phyloP scores from a whole-genome alignment of 179 eudicot genomes.

The Spergularia azorica region DNA sequence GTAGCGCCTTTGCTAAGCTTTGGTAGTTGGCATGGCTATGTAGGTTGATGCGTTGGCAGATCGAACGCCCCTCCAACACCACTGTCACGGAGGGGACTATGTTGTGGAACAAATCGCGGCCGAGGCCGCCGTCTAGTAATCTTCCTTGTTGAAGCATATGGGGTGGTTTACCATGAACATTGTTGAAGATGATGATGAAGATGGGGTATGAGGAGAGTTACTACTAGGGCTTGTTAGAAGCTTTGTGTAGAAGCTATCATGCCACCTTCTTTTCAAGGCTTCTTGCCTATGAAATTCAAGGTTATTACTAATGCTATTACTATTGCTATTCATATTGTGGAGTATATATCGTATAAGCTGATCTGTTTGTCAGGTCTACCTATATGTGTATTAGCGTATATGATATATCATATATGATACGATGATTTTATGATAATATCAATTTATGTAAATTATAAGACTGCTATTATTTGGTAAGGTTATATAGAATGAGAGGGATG shows the following conservation, averaged over 20 bases:
- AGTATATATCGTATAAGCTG: not conserved
- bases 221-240: conserved; percentile 18
- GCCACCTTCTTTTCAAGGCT: conserved; percentile 37
- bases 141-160: conserved; percentile 21
- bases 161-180: conserved; percentile 24
- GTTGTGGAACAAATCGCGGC: conserved; percentile 33
- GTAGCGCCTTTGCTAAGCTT: conserved; percentile 64
- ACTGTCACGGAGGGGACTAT: conserved; percentile 73
- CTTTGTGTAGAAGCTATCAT: conserved; percentile 37
- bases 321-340: conserved; percentile 19
- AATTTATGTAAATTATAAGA: not conserved
- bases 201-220: not conserved
- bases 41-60: conserved; percentile 74
- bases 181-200: conserved; percentile 2
- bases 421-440: not conserved
- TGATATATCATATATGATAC: not conserved
- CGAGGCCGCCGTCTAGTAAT: conserved; percentile 19
- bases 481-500: conserved; percentile 6
- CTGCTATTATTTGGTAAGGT: not conserved
- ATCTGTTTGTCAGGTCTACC: too few species aligned
- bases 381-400: not conserved
- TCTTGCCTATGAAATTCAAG: conserved; percentile 26
- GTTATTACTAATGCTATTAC: not conserved
- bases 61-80: conserved; percentile 83
- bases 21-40: conserved; percentile 56